These are phyloP conservation scores for Teratosphaeria epicoccoides DNA, from an alignment of 2,329 filamentous ascomycete genomes.

Conservation along the genomic window DNA sequence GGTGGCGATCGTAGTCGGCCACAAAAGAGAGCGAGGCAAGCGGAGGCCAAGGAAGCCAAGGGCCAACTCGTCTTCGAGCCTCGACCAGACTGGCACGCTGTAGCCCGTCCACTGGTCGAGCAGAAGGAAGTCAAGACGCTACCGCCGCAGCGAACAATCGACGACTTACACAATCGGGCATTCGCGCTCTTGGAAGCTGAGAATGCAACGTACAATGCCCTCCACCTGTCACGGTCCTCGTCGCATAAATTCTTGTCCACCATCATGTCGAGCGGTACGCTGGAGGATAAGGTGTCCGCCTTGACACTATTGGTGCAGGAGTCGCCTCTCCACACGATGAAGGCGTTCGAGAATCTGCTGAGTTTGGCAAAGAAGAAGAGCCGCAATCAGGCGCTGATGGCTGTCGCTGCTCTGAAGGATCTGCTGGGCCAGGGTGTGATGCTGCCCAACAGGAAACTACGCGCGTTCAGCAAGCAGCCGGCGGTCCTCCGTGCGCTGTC, in stretches of 20 bases:
- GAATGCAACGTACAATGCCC: conserved; percentile 60
- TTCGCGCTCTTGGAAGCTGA: conserved; percentile 67
- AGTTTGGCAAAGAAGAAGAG: conserved; percentile 83
- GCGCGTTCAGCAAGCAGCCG: conserved; percentile 69
- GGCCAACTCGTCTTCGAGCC: conserved; percentile 38
- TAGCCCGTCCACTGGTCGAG: conserved; percentile 44
- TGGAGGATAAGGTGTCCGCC: conserved; percentile 93
- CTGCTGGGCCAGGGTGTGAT: conserved; percentile 80
- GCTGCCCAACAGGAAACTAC: conserved; percentile 74
- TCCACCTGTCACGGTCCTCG: conserved; percentile 59
- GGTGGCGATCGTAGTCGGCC: conserved; percentile 10
- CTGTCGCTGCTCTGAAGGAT: conserved; percentile 89
- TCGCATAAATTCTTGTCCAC: conserved; percentile 94
- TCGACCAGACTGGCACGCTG: conserved; percentile 57
- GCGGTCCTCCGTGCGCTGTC: conserved; percentile 62
- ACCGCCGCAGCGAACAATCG: conserved; percentile 43
- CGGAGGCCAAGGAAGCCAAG: conserved; percentile 15
- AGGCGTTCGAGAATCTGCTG: conserved; percentile 77
- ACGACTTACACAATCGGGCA: conserved; percentile 59
- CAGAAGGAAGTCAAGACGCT: conserved; percentile 33
- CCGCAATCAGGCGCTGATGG: conserved; percentile 81
- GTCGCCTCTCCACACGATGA: conserved; percentile 84
- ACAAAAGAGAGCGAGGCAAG: conserved; percentile 21
- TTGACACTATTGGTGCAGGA: conserved; percentile 91
- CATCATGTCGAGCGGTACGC: conserved; percentile 91